A percentile compares a stretch with the other conserved stretches of the same genome.
Conservation (phyloP, 2,329 filamentous ascomycete species). For the Cercospora janseana region DNA sequence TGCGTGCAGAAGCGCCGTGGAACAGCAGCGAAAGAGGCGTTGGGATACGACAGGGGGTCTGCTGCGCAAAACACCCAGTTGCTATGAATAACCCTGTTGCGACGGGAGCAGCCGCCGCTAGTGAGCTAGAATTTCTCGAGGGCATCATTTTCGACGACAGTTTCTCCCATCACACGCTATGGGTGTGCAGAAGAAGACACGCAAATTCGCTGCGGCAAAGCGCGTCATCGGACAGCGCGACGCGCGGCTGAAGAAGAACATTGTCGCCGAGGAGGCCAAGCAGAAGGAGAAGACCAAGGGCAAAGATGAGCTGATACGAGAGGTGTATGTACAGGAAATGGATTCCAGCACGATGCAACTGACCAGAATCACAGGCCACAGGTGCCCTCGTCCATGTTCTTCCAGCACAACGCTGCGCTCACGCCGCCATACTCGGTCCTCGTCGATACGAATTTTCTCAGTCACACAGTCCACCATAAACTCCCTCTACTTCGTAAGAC, state of each 20-base stretch:
- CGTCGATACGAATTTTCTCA: constrained; percentile 87
- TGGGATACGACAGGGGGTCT: not conserved
- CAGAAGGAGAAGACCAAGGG: constrained; percentile 56
- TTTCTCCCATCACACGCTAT: constrained; percentile 48
- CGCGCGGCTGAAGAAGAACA: constrained; percentile 77
- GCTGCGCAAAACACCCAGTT: not conserved
- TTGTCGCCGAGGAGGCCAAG: constrained; percentile 61
- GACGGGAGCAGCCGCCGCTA: not conserved
- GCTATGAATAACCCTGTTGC: not conserved
- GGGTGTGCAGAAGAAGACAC: constrained; percentile 85
- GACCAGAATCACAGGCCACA: constrained; percentile 33
- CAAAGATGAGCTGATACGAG: constrained; percentile 65
- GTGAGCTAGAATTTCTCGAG: constrained; percentile 3
- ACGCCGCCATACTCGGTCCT: constrained; percentile 79
- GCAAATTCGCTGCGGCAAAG: constrained; percentile 87
- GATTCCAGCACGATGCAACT: not conserved
- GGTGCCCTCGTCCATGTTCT: constrained; percentile 65
- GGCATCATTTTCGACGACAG: not conserved
- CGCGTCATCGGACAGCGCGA: constrained; percentile 79
- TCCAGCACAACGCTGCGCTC: constrained; percentile 81
- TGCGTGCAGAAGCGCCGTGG: constrained; percentile 2
- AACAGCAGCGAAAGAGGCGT: constrained; percentile 6
- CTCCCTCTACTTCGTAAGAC: constrained; percentile 59
- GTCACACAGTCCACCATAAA: constrained; percentile 87
- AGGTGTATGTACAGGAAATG: constrained; percentile 55